A percentile compares a stretch with the other conserved stretches of the same genome.
Evolutionary conservation across 768 basidiomycete genomes (phyloP).

Genomic region (Clathrus columnatus): DNA sequence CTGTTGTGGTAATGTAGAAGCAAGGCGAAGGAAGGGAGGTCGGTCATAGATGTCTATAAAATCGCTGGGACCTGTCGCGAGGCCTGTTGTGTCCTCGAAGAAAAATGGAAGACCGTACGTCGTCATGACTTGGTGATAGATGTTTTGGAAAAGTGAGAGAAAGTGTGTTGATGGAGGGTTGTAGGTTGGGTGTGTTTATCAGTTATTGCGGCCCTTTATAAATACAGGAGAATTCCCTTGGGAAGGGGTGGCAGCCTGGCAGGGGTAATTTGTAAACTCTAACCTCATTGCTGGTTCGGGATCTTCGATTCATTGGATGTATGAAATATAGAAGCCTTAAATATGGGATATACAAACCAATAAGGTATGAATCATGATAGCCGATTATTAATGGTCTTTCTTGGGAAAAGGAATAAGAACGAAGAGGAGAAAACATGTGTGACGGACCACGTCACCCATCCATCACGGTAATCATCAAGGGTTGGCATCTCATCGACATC

Average conservation of each 20-base stretch:
- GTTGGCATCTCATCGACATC: too few relatives aligned
- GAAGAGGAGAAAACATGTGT: neutral
- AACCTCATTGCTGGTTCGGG: neutral
- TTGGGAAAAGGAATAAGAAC: neutral
- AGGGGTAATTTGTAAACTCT: neutral
- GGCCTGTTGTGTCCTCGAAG: slow-evolving; percentile 55
- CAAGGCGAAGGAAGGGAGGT: slow-evolving; percentile 1
- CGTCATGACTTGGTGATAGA: slow-evolving; percentile 29
- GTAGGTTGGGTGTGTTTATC: neutral
- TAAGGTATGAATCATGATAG: neutral
- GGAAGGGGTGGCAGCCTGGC: too few relatives aligned
- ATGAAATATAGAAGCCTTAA: neutral
- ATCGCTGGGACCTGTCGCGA: slow-evolving; percentile 39
- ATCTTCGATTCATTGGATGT: neutral
- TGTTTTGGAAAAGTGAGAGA: neutral
- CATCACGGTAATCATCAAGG: too few relatives aligned
- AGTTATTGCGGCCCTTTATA: neutral
- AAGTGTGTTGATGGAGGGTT: neutral
- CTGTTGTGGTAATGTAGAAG: neutral
- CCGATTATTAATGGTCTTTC: neutral
- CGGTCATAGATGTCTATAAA: slow-evolving; percentile 60
- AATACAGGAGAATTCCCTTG: neutral
- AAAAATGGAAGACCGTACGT: slow-evolving; percentile 51
- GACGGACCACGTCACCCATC: too few relatives aligned
- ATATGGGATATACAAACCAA: neutral